Conservation (phyloP, 352 stramenopile species). For the Globisporangium perplexum region DNA sequence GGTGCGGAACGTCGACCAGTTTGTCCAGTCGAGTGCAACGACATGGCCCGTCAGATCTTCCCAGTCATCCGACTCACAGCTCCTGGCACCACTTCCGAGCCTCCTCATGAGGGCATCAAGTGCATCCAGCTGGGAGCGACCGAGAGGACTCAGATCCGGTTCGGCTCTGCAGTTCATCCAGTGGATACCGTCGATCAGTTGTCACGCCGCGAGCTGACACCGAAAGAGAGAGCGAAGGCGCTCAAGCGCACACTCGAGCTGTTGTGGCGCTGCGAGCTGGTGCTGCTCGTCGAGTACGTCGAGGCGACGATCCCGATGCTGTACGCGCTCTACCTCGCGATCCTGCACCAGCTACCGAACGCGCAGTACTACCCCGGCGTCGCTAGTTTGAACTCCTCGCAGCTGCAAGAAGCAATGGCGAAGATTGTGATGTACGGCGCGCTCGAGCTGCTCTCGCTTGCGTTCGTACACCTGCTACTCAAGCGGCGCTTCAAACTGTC, state of each 20-base stretch:
- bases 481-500: neutral
- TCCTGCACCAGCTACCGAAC: constrained; percentile 5
- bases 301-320: constrained; percentile 6
- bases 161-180: neutral
- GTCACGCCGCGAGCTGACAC: neutral
- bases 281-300: constrained; percentile 10
- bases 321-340: neutral
- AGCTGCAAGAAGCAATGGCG: neutral
- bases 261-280: constrained; percentile 1
- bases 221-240: neutral
- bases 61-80: no score
- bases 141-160: no score
- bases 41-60: no score
- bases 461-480: neutral
- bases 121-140: neutral
- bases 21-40: no score
- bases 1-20: no score
- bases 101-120: no score
- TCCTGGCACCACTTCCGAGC: no score
- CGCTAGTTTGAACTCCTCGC: neutral
- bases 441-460: neutral
- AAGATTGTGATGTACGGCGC: neutral
- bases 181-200: no score
- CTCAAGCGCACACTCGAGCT: constrained; percentile 1
- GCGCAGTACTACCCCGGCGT: constrained; percentile 8